phyloP scores from a whole-genome alignment of 2,329 filamentous ascomycete genomes.

The Blastomyces parvus region DNA sequence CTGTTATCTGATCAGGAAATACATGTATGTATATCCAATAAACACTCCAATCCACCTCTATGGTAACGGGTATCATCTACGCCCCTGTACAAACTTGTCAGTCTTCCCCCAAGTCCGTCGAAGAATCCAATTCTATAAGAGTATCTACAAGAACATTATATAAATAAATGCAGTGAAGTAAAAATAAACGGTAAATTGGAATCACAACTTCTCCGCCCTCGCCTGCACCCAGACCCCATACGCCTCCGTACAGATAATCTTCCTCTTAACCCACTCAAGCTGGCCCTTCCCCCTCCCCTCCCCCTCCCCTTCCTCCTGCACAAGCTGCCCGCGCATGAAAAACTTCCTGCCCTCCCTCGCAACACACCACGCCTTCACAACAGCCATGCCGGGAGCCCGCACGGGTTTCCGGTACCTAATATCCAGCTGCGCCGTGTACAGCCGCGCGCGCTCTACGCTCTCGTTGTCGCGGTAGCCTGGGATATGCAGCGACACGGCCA shows the following conservation, averaged over 20 bases:
- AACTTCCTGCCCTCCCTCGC: conserved; percentile 32
- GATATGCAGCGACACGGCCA: conserved; percentile 28
- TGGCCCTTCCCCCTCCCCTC: conserved; percentile 18
- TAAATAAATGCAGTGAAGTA: background rate
- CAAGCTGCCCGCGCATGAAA: conserved; percentile 32
- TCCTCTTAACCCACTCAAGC: conserved; percentile 26
- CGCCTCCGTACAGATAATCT: conserved; percentile 31
- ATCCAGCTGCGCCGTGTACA: conserved; percentile 35
- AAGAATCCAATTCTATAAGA: background rate
- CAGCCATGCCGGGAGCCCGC: conserved; percentile 27
- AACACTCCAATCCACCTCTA: background rate
- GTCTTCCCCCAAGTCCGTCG: background rate
- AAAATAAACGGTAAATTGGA: background rate
- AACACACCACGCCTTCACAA: conserved; percentile 30
- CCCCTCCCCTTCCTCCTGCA: conserved; percentile 28
- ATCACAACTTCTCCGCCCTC: conserved; percentile 23
- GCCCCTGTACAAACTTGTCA: background rate
- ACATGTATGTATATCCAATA: too few relatives aligned
- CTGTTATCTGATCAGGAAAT: too few relatives aligned
- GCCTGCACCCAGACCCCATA: conserved; percentile 35
- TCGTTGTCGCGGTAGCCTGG: conserved; percentile 14
- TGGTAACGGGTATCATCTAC: background rate
- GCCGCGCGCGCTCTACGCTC: conserved; percentile 22
- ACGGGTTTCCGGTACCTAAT: conserved; percentile 33
- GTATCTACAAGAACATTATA: background rate